Base-by-base conservation (phyloP, 768 basidiomycete genomes). In the Boletus reticuloceps region DNA sequence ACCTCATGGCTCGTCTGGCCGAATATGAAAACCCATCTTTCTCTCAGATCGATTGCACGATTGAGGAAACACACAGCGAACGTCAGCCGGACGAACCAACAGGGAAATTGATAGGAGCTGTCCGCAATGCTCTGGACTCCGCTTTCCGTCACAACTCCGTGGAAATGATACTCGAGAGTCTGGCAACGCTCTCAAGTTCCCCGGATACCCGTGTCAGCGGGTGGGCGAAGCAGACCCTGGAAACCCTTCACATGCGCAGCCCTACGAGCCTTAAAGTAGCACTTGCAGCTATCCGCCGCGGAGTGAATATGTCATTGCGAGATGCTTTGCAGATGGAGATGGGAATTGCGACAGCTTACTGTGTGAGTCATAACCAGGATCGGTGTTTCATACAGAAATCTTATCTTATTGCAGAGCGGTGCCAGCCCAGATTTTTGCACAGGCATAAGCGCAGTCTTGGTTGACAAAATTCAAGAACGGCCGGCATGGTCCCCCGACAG, bases 191-290 rank as follows among this genome's bases (percentile, higher is more conserved):
- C 25, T 73, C 83, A 31, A 61, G 60, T 7, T 64, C 64, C 17
- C 62, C 74, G 17, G 77, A 79, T 64, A 67, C 72, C 42, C 73
- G 70, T 12, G 76, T 94, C 48, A 77, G 77, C 47, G 66, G 72
- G 40, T 98, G 95, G 94, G 95, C 96, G 6, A 70, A 74, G 54
- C 69, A 79, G 53, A 93, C 94, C 5, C 70, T 90, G 54, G 73
- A 76, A 14, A 74, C 75, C 32, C 73, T 99, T 54, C 75, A 82
- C 39, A 59, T 80, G 61, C 83, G 92, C 40, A 94, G 94, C 72
- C 96, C 96, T 12, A 97, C 95, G 1, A 94, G 93, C 62, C 78
- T 98, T 60, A 91, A 91, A 69, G 88, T 98, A 36, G 83, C 95
- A n/a, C 77, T 98, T 20, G 74, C 80, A 62, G 90, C 91, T 1